Evolutionary conservation across 805 yeast genomes (phyloP).

Genomic region (Starmerella cellae): DNA sequence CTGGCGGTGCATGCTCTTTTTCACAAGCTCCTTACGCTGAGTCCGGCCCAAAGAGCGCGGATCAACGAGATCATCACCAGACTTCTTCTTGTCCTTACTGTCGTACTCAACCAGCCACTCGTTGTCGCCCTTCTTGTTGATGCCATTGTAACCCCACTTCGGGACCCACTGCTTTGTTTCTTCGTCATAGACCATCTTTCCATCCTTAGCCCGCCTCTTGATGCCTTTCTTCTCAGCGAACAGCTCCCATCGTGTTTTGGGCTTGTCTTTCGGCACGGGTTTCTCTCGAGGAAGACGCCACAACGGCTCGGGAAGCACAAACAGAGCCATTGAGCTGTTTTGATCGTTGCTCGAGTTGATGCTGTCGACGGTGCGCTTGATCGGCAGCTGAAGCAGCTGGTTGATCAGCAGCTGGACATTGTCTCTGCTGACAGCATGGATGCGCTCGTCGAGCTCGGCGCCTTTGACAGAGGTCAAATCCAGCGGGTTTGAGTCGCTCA

Average conservation of each 20-base stretch:
- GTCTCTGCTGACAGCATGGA: slow-evolving; percentile 65
- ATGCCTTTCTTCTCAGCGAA: slow-evolving; percentile 96
- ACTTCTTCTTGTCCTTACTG: slow-evolving; percentile 28
- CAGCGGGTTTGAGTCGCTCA: slow-evolving; percentile 79
- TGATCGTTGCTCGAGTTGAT: slow-evolving; percentile 43
- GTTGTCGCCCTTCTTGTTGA: slow-evolving; percentile 69
- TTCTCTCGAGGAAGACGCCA: slow-evolving; percentile 88
- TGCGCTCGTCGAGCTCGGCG: slow-evolving; percentile 36
- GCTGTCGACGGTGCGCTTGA: slow-evolving; percentile 72
- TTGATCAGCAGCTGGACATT: slow-evolving; percentile 83
- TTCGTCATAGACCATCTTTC: slow-evolving; percentile 82
- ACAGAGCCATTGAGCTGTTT: slow-evolving; percentile 64
- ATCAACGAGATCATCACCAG: slow-evolving; percentile 50
- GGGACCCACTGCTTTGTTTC: slow-evolving; percentile 89
- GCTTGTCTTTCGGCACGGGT: slow-evolving; percentile 82
- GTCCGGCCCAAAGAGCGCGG: slow-evolving; percentile 73
- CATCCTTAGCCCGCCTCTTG: slow-evolving; percentile 74
- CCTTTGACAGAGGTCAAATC: slow-evolving; percentile 35
- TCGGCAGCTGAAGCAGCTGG: slow-evolving; percentile 80
- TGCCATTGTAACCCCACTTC: slow-evolving; percentile 96
- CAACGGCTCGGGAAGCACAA: slow-evolving; percentile 71
- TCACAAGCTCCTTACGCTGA: slow-evolving; percentile 72
- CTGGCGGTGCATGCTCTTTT: slow-evolving; percentile 74
- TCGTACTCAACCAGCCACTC: slow-evolving; percentile 97
- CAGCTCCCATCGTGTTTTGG: slow-evolving; percentile 90